Evolutionary conservation across 2,329 filamentous ascomycete genomes (phyloP).

Genomic region (Chrysoporthe austroafricana): DNA sequence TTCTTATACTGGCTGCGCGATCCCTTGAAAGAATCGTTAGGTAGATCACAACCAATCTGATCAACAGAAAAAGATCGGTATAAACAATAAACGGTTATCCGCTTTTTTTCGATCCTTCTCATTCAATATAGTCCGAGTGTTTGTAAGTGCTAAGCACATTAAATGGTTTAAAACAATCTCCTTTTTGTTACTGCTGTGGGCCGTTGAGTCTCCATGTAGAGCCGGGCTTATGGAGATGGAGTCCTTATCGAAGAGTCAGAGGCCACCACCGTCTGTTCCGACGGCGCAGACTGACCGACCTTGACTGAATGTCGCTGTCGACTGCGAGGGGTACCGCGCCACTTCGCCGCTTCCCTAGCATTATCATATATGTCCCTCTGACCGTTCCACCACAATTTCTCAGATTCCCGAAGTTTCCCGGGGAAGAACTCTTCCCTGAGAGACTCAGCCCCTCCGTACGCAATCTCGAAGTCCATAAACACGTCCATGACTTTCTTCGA

Average conservation of each 20-base stretch:
- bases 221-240: not conserved
- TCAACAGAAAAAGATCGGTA: too few species aligned
- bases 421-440: conserved; percentile 26
- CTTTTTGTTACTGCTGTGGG: too few species aligned
- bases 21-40: too few species aligned
- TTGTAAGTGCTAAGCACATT: too few species aligned
- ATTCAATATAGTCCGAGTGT: too few species aligned
- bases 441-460: not conserved
- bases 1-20: too few species aligned
- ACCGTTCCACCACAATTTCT: conserved; percentile 23
- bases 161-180: too few species aligned
- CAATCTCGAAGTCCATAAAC: conserved; percentile 25
- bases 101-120: too few species aligned
- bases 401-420: conserved; percentile 1
- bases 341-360: not conserved
- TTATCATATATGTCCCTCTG: conserved; percentile 16
- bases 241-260: not conserved
- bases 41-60: too few species aligned
- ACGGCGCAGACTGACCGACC: not conserved
- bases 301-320: not conserved
- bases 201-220: too few species aligned
- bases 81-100: too few species aligned
- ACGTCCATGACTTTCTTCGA: conserved; percentile 26
- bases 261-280: not conserved
- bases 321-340: not conserved